Conservation (phyloP, 139 green algal genomes). For the Tetradesmus lagerheimii region DNA sequence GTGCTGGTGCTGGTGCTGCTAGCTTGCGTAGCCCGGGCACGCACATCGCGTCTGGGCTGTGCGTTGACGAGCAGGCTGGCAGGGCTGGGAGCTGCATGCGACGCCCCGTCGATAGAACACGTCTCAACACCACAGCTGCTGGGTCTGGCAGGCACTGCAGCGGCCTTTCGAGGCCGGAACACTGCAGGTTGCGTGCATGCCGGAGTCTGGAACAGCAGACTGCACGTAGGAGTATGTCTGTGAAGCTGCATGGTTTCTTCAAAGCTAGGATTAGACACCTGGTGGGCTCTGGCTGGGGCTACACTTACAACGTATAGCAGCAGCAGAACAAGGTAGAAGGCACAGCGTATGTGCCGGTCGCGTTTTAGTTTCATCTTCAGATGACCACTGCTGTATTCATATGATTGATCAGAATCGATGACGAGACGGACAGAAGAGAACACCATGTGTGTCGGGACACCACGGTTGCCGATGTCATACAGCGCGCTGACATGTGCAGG, state of each 20-base stretch:
- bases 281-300: not conserved
- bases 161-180: not conserved
- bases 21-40: not conserved
- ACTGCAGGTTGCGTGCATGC: not conserved
- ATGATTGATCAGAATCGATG: not conserved
- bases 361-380: not conserved
- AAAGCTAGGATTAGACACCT: not conserved
- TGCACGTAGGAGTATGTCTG: not conserved
- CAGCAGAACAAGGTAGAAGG: not conserved
- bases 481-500: not conserved
- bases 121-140: conserved; percentile 6
- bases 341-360: not conserved
- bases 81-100: not conserved
- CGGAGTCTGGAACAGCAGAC: conserved; percentile 5
- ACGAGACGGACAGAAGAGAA: not conserved
- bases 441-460: not conserved
- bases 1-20: conserved; percentile 10
- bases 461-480: not conserved
- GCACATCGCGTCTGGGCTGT: not conserved
- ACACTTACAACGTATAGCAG: not conserved
- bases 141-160: not conserved
- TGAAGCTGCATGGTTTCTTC: not conserved
- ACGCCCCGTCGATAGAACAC: not conserved
- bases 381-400: not conserved
- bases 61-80: not conserved